Percentiles rank a stretch among this genome's conserved stretches.
phyloP scores from a whole-genome alignment of 2,329 filamentous ascomycete species.

The Coccinonectria pachysandricola region DNA sequence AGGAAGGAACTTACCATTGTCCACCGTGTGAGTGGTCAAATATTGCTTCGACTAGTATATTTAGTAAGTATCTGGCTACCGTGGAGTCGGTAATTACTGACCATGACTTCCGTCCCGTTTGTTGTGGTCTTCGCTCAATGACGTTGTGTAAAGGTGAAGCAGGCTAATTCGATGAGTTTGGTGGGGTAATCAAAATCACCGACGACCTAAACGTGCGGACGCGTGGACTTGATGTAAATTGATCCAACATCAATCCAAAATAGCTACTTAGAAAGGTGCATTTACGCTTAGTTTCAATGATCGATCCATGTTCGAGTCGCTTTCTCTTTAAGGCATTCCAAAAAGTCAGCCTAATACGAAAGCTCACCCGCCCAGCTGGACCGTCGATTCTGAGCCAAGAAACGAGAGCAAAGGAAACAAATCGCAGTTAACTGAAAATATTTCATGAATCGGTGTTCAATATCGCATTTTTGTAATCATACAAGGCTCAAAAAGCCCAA shows the following conservation, averaged over 20 bases:
- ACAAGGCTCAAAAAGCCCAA: slow-evolving; percentile 22
- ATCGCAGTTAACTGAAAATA: no score
- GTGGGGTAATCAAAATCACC: slow-evolving; percentile 4
- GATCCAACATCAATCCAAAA: no score
- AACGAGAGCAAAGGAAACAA: no score
- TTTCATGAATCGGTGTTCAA: slow-evolving; percentile 72
- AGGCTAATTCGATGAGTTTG: slow-evolving; percentile 1
- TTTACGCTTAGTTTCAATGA: no score
- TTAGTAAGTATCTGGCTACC: no score
- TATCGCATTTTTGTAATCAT: slow-evolving; percentile 13
- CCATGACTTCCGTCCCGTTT: slow-evolving; percentile 19
- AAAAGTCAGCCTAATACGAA: no score
- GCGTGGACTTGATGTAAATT: no score
- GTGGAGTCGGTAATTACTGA: slow-evolving; percentile 6
- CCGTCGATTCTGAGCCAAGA: no score
- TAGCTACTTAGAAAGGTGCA: no score
- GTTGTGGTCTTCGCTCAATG: background rate
- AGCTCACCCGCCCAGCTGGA: no score
- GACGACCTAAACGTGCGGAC: background rate
- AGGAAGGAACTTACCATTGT: slow-evolving; percentile 53
- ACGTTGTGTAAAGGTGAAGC: background rate
- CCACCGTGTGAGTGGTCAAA: slow-evolving; percentile 81
- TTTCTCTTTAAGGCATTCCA: no score
- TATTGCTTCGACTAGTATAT: slow-evolving; percentile 97
- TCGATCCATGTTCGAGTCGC: no score